A percentile compares a stretch with the other conserved stretches of the same genome.
Evolutionary conservation across 169 alveolate species (phyloP).

Genomic region (Miamiensis avidus): DNA sequence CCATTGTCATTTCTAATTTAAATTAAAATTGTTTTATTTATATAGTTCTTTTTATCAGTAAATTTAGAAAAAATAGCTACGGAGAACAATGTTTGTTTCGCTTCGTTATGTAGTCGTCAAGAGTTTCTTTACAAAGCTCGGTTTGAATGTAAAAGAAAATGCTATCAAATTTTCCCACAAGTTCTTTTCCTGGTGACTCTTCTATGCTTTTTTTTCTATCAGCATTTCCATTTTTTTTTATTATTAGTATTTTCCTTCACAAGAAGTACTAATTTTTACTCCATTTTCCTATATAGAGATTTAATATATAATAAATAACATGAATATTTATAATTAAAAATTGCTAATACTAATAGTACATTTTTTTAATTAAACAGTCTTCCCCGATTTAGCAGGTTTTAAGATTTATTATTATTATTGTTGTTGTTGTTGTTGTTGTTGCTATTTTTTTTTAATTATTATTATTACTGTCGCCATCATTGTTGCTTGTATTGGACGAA

Average conservation of each 20-base stretch:
- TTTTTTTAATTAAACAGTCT: too few species aligned
- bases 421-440: not conserved
- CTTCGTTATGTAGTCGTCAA: conserved; percentile 7
- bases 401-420: not conserved
- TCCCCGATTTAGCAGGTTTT: not conserved
- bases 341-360: too few species aligned
- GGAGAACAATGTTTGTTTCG: not conserved
- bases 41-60: not conserved
- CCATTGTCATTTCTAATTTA: conserved; percentile 5
- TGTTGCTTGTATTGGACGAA: too few species aligned
- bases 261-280: not conserved
- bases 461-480: too few species aligned
- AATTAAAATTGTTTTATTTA: not conserved
- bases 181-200: too few species aligned
- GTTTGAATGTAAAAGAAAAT: conserved; percentile 4
- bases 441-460: too few species aligned
- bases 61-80: not conserved
- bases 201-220: too few species aligned
- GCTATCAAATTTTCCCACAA: not conserved
- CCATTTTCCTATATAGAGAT: too few species aligned
- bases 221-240: not conserved
- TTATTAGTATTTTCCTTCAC: not conserved
- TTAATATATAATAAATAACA: too few species aligned
- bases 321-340: too few species aligned
- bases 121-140: conserved; percentile 11